Percentiles rank a stretch among this genome's conserved stretches.
Evolutionary conservation across 371 early-diverging fungal genomes (phyloP).

Genomic region (Lichtheimia hyalospora): DNA sequence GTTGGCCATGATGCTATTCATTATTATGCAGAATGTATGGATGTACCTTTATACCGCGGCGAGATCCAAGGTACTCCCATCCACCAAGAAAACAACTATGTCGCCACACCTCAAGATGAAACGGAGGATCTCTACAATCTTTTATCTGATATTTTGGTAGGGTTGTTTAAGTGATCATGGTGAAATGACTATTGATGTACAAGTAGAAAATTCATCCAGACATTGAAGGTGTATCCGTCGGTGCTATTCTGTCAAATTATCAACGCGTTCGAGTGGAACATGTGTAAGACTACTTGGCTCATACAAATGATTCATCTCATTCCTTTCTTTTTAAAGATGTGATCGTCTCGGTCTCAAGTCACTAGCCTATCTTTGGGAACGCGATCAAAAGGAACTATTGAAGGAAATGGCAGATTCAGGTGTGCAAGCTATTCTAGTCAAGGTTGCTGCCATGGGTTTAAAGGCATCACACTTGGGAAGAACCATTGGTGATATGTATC

Average conservation of each 20-base stretch:
- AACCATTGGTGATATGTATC: slow-evolving; percentile 77
- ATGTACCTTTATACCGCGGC: slow-evolving; percentile 84
- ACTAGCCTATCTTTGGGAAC: slow-evolving; percentile 94
- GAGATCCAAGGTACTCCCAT: slow-evolving; percentile 79
- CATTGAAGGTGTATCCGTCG: slow-evolving; percentile 91
- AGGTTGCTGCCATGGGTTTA: slow-evolving; percentile 93
- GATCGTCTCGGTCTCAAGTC: slow-evolving; percentile 79
- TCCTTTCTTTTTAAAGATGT: slow-evolving; percentile 56
- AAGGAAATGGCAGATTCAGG: slow-evolving; percentile 90
- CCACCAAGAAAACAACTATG: slow-evolving; percentile 67
- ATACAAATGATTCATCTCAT: no score
- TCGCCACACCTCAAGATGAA: slow-evolving; percentile 78
- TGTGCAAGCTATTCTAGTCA: slow-evolving; percentile 88
- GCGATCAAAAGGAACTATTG: slow-evolving; percentile 86
- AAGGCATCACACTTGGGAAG: slow-evolving; percentile 76
- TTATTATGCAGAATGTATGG: slow-evolving; percentile 86
- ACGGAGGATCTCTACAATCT: slow-evolving; percentile 95
- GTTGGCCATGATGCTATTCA: slow-evolving; percentile 95
- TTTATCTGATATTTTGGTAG: slow-evolving; percentile 68
- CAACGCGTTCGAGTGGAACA: slow-evolving; percentile 97
- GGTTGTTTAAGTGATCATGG: neutral
- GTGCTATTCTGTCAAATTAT: slow-evolving; percentile 98
- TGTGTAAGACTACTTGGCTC: no score
- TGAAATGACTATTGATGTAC: neutral
- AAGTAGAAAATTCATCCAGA: slow-evolving; percentile 69